phyloP scores from a whole-genome alignment of 495 filamentous ascomycete genomes.

The Bombardia bombarda region DNA sequence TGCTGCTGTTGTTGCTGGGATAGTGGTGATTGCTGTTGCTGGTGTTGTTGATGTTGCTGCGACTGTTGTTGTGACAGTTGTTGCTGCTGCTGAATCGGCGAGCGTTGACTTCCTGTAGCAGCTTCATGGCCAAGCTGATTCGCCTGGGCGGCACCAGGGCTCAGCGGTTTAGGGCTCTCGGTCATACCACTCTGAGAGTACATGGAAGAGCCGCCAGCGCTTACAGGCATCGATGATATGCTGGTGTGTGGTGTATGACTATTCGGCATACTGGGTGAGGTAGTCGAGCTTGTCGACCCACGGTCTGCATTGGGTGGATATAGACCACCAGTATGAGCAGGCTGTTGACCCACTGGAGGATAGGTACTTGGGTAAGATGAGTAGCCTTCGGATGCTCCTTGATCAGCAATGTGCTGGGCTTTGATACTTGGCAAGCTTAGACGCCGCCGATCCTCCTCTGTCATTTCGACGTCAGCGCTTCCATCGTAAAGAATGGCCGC shows the following conservation, averaged over 20 bases:
- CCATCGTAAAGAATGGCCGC: slow-evolving; percentile 69
- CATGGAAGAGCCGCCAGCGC: slow-evolving; percentile 47
- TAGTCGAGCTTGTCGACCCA: slow-evolving; percentile 45
- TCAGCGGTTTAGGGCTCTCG: slow-evolving; percentile 81
- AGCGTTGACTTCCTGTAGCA: slow-evolving; percentile 51
- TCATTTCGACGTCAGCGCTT: slow-evolving; percentile 36
- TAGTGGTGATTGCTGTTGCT: no score
- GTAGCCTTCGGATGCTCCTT: slow-evolving; percentile 34
- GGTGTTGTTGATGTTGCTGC: no score
- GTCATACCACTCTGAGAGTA: slow-evolving; percentile 68
- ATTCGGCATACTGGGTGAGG: slow-evolving; percentile 33
- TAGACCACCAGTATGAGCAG: slow-evolving; percentile 39
- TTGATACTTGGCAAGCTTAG: slow-evolving; percentile 65
- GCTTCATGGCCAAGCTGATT: slow-evolving; percentile 52
- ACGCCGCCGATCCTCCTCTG: slow-evolving; percentile 44
- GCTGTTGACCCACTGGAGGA: slow-evolving; percentile 55
- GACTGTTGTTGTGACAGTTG: no score
- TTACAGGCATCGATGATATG: slow-evolving; percentile 39
- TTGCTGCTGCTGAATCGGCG: slow-evolving; percentile 61
- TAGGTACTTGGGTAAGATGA: slow-evolving; percentile 57
- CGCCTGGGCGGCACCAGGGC: slow-evolving; percentile 57
- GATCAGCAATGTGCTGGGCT: slow-evolving; percentile 54
- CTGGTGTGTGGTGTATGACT: slow-evolving; percentile 41
- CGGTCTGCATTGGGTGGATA: slow-evolving; percentile 53
- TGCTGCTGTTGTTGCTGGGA: no score